Base-by-base conservation (phyloP, 2,329 filamentous ascomycete species). In the Fusarium goolgardi region DNA sequence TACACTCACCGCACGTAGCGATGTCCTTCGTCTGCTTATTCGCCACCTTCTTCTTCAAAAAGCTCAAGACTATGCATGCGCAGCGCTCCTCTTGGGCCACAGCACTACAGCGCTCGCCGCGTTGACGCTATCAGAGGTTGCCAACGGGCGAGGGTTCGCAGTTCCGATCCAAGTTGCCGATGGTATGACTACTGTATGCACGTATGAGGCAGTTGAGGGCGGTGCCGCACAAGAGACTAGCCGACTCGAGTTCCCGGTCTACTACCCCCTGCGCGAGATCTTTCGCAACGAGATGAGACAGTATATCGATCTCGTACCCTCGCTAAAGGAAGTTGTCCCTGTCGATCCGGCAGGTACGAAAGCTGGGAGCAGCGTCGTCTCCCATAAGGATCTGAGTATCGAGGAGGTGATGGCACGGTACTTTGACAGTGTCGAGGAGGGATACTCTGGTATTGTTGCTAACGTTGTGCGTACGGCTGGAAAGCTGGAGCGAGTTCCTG, bases 381-480 rank as follows among this genome's bases (percentile, higher is more conserved):
- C 87, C 32, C 89, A 91, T 70, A 92, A 90, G 75, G 90, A 93
- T 69, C 86, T 93, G 45, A 96, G 93, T 45, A 97, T 99, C 73
- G 94, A 97, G 75, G 91, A 94, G 71, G 86, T 99, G 55, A 94
- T 98, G 90, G 82, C 85, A 59, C 90, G 93, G 59, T 99, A 97
- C 78, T 97, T 99, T 74, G 87, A 88, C 69, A 40, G 93, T 39
- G 78, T 97, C 18, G 94, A 97, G 76, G 87, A 88, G 69, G 91
- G 91, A 61, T 97, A 96, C 75, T 92, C 94, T 5, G 93, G 92
- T 56, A 93, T 98, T 57, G 94, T 99, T 70, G 91, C 94, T 32
- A 99, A 99, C 76, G 96, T 99, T 12, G 95, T 97, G 7, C 88
- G 93, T 65, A 99, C 95, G 34, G 90, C 92, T n/a, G 90, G 89